Evolutionary conservation across 108 stramenopile genomes (phyloP), one percentile per base, ranked within the genome.

Genomic region (Fistulifera pelliculosa): DNA sequence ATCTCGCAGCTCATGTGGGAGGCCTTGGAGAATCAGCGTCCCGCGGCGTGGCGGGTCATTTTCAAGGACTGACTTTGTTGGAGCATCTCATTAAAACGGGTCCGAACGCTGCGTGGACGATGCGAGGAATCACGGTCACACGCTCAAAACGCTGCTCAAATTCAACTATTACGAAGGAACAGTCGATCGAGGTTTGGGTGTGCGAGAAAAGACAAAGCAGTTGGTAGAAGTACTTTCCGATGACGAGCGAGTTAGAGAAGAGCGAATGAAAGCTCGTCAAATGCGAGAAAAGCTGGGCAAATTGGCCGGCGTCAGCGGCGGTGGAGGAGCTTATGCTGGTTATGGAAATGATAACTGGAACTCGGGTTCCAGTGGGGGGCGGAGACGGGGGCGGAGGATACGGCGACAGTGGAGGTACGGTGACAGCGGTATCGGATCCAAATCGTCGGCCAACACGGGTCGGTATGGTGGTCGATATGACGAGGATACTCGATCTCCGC

Each of bases 161-260:
- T 98, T 95, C 76, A 95, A 95, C 62, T 96, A 94, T 62, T 94
- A 92, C 77, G 97, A 98, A 71, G 95, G 92, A 0, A 87, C 83
- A 24, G 74, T 94, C 40, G 93, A 94, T 73, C 74, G 92, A 25
- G 92, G 92, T 6, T 27, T 70, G 41, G 92, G 92, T 2, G 86
- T 94, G 2, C 59, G 96, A 25, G 96, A 98, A 69, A 96, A 94
- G 74, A 69, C 94, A 23, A 95, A 95, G 64, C 91, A 94, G 71
- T 47, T 98, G 22, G 51, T 91, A 23, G 96, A 98, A 41, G 69
- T 98, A 19, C 70, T 96, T 14, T 57, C 51, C 24, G 90, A 93
- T 71, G 95, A 96, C 64, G 96, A 94, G 28, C 56, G 81, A 17
- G 86, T 98, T 57, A 81, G 96, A 27, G 92, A 93, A 72, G 94